phyloP scores from a whole-genome alignment of 345 rosid genomes.

The Brassica juncea region DNA sequence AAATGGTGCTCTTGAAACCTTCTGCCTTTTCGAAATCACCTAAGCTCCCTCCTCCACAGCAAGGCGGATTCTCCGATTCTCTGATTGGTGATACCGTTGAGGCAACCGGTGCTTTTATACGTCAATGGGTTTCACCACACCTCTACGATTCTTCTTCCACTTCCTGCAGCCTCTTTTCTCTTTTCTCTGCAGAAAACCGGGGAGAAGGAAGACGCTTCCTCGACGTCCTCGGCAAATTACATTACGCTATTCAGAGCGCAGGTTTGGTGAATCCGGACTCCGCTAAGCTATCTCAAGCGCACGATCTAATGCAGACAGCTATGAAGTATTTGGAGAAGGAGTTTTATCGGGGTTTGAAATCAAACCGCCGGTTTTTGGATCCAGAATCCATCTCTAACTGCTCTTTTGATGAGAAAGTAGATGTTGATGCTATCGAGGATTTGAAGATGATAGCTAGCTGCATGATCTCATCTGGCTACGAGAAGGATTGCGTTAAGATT shows the following conservation, averaged over 20 bases:
- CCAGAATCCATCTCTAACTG: slow-evolving; percentile 49
- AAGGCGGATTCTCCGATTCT: slow-evolving; percentile 51
- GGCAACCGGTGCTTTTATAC: slow-evolving; percentile 43
- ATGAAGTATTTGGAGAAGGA: slow-evolving; percentile 67
- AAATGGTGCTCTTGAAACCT: slow-evolving; percentile 34
- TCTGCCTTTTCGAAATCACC: slow-evolving; percentile 5
- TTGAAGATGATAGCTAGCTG: slow-evolving; percentile 68
- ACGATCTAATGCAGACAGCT: slow-evolving; percentile 57
- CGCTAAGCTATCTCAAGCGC: slow-evolving; percentile 51
- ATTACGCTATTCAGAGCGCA: slow-evolving; percentile 51
- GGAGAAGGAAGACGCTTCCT: slow-evolving; percentile 55
- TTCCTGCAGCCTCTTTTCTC: slow-evolving; percentile 33
- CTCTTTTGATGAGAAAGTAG: slow-evolving; percentile 34
- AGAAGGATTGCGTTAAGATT: slow-evolving; percentile 65
- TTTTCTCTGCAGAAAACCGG: slow-evolving; percentile 51
- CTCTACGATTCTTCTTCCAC: slow-evolving; percentile 2
- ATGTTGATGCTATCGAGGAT: slow-evolving; percentile 46
- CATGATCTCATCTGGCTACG: slow-evolving; percentile 71
- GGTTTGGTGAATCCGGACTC: slow-evolving; percentile 40
- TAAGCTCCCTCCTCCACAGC: neutral
- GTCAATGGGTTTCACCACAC: slow-evolving; percentile 45
- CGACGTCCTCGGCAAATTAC: slow-evolving; percentile 47
- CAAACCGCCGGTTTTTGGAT: slow-evolving; percentile 45
- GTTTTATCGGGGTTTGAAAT: slow-evolving; percentile 54
- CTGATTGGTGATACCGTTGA: slow-evolving; percentile 51